These are phyloP conservation scores for Pseudozyma sp. DNA, from an alignment of 1,284 basidiomycete genomes.

Conservation along the genomic window DNA sequence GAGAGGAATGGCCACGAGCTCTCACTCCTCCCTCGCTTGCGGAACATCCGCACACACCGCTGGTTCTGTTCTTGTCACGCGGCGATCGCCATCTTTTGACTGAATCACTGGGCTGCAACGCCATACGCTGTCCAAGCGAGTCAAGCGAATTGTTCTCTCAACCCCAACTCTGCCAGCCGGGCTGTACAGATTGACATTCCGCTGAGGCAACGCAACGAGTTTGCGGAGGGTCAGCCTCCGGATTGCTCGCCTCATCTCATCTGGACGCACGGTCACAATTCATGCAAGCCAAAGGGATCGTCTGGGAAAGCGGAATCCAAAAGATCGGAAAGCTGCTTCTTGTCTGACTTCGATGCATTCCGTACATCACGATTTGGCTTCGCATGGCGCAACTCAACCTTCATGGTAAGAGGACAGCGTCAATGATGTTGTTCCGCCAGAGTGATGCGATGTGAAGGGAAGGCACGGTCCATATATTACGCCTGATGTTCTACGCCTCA, in stretches of 20 bases:
- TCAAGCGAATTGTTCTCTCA: background rate
- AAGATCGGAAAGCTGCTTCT: too few relatives aligned
- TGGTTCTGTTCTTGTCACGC: conserved; percentile 4
- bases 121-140: too few relatives aligned
- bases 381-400: too few relatives aligned
- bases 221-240: conserved; percentile 4
- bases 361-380: too few relatives aligned
- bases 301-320: background rate
- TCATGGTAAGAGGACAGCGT: too few relatives aligned
- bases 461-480: too few relatives aligned
- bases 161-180: background rate
- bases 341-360: too few relatives aligned
- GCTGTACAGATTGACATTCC: background rate
- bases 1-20: background rate
- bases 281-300: background rate
- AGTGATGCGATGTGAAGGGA: too few relatives aligned
- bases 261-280: conserved; percentile 4
- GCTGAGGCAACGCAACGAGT: background rate
- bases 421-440: too few relatives aligned
- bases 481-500: too few relatives aligned
- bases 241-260: background rate
- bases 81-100: background rate
- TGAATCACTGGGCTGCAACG: background rate
- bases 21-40: background rate
- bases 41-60: background rate